Evolutionary conservation across 164 flowering plant genomes (phyloP), one percentile per base, ranked within the genome.

Genomic region (Buxus sempervirens): DNA sequence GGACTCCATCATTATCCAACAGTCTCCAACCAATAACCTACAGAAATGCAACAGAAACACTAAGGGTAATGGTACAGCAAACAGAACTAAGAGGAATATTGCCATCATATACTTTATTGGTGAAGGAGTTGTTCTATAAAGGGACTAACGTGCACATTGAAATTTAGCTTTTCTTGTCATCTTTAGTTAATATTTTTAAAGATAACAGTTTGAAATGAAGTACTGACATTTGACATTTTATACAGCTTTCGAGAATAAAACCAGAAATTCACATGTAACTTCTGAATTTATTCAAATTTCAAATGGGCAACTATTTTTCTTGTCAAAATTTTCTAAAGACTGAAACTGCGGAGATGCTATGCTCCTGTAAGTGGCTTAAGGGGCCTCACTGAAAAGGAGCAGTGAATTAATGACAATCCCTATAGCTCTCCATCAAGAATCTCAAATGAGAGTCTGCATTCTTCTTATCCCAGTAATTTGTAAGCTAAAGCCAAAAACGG

Each of bases 21-120:
- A 95, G 66, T 81, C 88, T 86, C 98, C 98, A 95, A 4, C 98
- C 97, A 67, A 91, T 70, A 70, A 95, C 84, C 98, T 94, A 67
- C 38, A 69, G n/a, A 58, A 18, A 54, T 24, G 51, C 7, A 13
- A 21, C 25, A 63, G 32, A 24, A 9, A 41, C 15, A 42, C 28
- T 54, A 19, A 28, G 3, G 49, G 26, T 21, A 45, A 16, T 38
- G 5, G 8, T 19, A 54, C 26, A n/a, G 45, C 21, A 21, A 58
- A 26, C 0, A 20, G 16, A 58, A 10, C 38, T 3, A 55, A 27
- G 1, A 26, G n/a, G 38, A 26, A 5, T 58, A 15, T 58, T 38
- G 26, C 9, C 38, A 27, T 58, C 38, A 25, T 58, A 15, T 32
- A 32, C 38, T 32, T 32, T 7, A 3, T 7, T 3, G 38, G 38